Evolutionary conservation across 2,329 filamentous ascomycete genomes (phyloP), one percentile per base, ranked within the genome.

Genomic region (Paecilomyces sp.): DNA sequence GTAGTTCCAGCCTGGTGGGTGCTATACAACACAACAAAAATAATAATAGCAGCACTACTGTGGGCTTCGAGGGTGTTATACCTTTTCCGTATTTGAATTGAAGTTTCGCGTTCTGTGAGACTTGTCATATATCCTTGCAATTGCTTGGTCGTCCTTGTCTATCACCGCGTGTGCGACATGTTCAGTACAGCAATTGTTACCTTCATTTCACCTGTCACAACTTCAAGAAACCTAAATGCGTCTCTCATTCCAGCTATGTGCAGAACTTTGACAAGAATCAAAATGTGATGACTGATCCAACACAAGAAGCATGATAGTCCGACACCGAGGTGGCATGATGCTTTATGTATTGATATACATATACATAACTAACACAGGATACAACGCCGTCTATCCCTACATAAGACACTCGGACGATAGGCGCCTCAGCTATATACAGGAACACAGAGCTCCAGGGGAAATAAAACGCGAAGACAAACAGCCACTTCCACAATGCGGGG

Each of bases 341-440:
- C 34, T 52, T 51, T 57, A 59, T 58, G 41, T 54, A 58, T 33
- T 60, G 54, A 58, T 65, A 65, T 65, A 56, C n/a, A 31, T 31
- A 33, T 54, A 47, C 52, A 59, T 58, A 55, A 57, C 50, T 36
- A 53, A 60, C 52, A 53, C 50, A 63, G 58, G 55, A 53, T 58
- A 50, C 54, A 65, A 67, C 65, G 66, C 65, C 62, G 52, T 59
- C 51, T 62, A 64, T 67, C 54, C 63, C 64, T 55, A 58, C 57
- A 62, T 57, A 62, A 47, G 41, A 9, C 52, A 54, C 55, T 59
- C 24, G 13, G 24, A 30, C 51, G 8, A 53, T 53, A 24, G 22
- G 22, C 22, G 51, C 25, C 41, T 62, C 61, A 58, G 62, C 36
- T 57, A 54, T 60, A 60, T 61, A 59, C 61, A 61, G 56, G 52